These are phyloP conservation scores for Saccharomycopsis malanga DNA, from an alignment of 805 yeast genomes.

Conservation along the genomic window DNA sequence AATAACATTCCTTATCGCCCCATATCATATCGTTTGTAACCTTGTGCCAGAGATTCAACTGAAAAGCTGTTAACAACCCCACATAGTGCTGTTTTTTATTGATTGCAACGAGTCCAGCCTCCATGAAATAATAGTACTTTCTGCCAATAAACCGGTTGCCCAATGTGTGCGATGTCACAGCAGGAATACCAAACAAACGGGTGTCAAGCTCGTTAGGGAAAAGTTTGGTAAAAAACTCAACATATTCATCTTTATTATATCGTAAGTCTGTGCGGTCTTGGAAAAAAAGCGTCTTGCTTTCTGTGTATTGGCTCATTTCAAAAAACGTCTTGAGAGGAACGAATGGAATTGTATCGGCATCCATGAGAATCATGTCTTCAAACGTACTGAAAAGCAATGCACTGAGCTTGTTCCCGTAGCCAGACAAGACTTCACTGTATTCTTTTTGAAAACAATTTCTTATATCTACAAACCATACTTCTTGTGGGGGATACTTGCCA, in stretches of 20 bases:
- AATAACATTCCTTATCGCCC: constrained; percentile 69
- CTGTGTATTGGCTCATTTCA: constrained; percentile 32
- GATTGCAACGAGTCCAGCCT: constrained; percentile 39
- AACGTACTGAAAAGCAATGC: constrained; percentile 44
- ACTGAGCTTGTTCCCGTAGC: constrained; percentile 36
- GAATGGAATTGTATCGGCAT: constrained; percentile 45
- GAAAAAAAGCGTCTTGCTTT: constrained; percentile 37
- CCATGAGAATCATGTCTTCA: constrained; percentile 41
- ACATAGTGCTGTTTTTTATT: constrained; percentile 38
- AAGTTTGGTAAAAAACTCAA: constrained; percentile 37
- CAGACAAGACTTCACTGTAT: constrained; percentile 26
- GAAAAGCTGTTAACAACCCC: constrained; percentile 38
- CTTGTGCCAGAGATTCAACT: constrained; percentile 35
- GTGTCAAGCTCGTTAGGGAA: constrained; percentile 38
- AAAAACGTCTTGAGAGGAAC: constrained; percentile 33
- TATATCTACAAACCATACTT: constrained; percentile 29
- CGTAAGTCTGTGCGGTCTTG: constrained; percentile 43
- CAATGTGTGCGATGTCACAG: constrained; percentile 31
- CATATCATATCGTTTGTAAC: constrained; percentile 44
- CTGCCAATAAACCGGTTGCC: constrained; percentile 38
- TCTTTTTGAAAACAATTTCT: constrained; percentile 12
- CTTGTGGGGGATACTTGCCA: constrained; percentile 24
- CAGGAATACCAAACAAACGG: constrained; percentile 32
- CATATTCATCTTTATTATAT: constrained; percentile 39
- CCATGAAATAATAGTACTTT: constrained; percentile 38